Conservation (phyloP, 148 eudicot genomes). For the Vaccinium vitisidaea region DNA sequence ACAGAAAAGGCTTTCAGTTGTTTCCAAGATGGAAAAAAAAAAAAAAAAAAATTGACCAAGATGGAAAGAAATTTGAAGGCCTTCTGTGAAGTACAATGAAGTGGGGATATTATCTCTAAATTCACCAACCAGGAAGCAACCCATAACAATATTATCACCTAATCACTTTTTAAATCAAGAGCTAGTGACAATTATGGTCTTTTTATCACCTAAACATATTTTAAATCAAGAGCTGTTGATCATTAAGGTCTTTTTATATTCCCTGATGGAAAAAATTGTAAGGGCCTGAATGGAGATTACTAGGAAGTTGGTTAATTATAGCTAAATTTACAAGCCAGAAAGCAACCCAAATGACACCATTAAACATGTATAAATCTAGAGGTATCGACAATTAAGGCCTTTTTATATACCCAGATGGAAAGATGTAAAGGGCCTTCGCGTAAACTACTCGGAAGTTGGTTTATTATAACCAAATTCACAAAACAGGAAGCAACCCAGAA, state of each 20-base stretch:
- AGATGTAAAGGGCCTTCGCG: background rate
- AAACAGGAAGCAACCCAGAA: constrained; percentile 2
- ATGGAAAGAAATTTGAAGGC: background rate
- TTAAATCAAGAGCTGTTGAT: background rate
- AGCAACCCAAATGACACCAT: constrained; percentile 11
- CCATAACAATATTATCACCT: background rate
- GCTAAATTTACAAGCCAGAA: constrained; percentile 14
- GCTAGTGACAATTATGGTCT: constrained; percentile 7
- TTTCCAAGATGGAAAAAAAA: background rate
- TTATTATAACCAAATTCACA: background rate
- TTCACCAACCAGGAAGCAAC: background rate
- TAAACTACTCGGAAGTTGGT: background rate
- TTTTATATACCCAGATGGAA: background rate
- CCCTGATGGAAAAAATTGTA: background rate
- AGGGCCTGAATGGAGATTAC: background rate
- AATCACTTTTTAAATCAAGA: background rate
- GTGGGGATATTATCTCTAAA: background rate
- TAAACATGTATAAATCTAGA: background rate
- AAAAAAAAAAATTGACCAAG: too few species aligned
- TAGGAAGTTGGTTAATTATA: background rate
- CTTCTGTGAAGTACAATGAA: background rate
- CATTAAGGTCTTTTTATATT: background rate
- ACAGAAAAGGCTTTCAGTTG: background rate
- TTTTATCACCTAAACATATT: background rate
- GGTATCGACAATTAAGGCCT: constrained; percentile 8